Base-by-base conservation (phyloP, 1,284 basidiomycete species). In the Puccinia polysora region DNA sequence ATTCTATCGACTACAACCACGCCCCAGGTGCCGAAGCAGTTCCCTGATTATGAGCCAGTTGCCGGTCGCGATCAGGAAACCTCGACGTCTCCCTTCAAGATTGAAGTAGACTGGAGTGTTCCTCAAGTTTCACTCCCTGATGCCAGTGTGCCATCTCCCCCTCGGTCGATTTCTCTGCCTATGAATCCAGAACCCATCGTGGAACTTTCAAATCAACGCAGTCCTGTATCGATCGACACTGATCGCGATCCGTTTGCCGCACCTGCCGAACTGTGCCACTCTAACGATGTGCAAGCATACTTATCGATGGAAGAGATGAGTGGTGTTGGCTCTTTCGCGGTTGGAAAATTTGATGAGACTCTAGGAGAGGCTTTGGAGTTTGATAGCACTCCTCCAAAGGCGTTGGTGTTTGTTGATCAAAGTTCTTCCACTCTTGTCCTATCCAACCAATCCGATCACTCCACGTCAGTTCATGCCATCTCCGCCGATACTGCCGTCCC, bases 51-150 rank as follows among this genome's bases (percentile, higher is more conserved):
- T 63, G 4, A 59, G 34, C 30, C 59, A 20, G 23, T 28, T 43
- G 30, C 50, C 56, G 20, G 28, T 32, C 23, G 32, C 36, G 59
- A 52, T 38, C 58, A 53, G 7, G 23, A 40, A 43, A 45, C 28
- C 45, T 40, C 43, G 20, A 14, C 38, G 34, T 36, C 43, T 53
- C 68, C 45, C 20, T 25, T 28, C 10, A 38, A 49, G 56, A 50
- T 71, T 40, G 58, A 63, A 52, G 45, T 38, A 34, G 68, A 62
- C 55, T 28, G 58, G 32, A 15, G 53, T 28, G 38, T 49, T 18
- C 34, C 49, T 59, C 49, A 60, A 43, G 45, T 60, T 15, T 52
- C 45, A 15, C 36, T 71, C 10, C 52, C 56, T 36, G 58, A 63
- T 8, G 59, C 49, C 34, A 63, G 59, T 63, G 14, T 28, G 4